Percentiles rank a stretch among this genome's conserved stretches.
Conservation (phyloP, 306 rosid genomes). For the Lathyrus oleraceus region DNA sequence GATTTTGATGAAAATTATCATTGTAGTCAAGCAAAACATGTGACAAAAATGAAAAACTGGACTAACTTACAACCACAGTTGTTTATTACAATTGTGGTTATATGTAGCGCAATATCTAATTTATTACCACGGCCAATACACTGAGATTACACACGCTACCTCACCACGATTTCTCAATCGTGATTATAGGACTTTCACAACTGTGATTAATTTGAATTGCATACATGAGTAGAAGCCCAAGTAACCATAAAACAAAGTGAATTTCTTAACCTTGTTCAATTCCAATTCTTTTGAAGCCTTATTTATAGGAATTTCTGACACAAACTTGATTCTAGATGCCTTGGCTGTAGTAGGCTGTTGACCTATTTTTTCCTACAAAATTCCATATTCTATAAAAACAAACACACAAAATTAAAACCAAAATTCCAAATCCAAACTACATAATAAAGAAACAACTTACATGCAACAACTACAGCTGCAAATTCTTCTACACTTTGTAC, state of each 20-base stretch:
- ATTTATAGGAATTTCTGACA: conserved; percentile 49
- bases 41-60: too few species aligned
- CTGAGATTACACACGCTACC: too few species aligned
- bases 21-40: too few species aligned
- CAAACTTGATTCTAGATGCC: conserved; percentile 55
- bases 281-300: conserved; percentile 20
- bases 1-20: too few species aligned
- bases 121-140: too few species aligned
- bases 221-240: background rate
- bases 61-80: too few species aligned
- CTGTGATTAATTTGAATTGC: background rate
- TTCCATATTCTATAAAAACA: conserved; percentile 16
- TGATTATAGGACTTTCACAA: too few species aligned
- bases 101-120: too few species aligned
- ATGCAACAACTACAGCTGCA: conserved; percentile 39
- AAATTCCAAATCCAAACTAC: background rate
- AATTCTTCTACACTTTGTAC: conserved; percentile 65
- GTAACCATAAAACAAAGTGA: background rate
- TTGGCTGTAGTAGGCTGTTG: conserved; percentile 64
- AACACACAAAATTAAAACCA: background rate
- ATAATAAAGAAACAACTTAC: conserved; percentile 33
- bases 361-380: conserved; percentile 63
- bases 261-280: background rate
- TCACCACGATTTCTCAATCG: too few species aligned
- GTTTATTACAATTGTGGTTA: too few species aligned